Evolutionary conservation across 1,139 yeast species (phyloP), one percentile per base, ranked within the genome.

Genomic region (Kodamaea plutei): DNA sequence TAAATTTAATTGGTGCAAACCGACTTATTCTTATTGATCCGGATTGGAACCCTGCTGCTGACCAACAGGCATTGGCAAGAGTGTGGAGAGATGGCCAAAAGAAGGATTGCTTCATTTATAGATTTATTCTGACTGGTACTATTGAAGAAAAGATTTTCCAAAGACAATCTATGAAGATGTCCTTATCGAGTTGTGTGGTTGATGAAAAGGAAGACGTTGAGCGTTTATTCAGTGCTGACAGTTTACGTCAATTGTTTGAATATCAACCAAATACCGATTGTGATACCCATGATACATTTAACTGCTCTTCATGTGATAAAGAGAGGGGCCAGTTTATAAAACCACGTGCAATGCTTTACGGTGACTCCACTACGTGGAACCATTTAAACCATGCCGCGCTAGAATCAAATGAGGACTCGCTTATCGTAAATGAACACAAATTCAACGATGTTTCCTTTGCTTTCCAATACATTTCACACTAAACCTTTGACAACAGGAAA

Each of bases 51-150:
- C 98, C 98, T 0, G 98, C 98, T 0, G 84, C 96, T 2, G 98
- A 91, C 54, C 98, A 91, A 54, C 98, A 91, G 59, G 98, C 98
- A 0, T 67, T 91, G 38, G 98, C 98, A 0, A 75, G 98, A 56
- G 96, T 91, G 3, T 91, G 98, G 98, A 81, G 98, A 67, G 98
- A 91, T 61, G 98, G 98, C 0, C 98, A 91, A 52, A 89, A 85
- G 69, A 91, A 91, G 58, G 95, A 85, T 56, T 91, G 98, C 61
- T 91, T 83, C 50, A 93, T 91, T 31, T 91, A 91, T 54, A 69
- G 98, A 45, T 88, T 91, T 45, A 89, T 91, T 37, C 76, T 94
- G 8, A 89, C 97, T 0, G 98, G 98, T 14, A 79, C 96, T 0
- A 91, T 91, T 34, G 98, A 91, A 51, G 98, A 91, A 48, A 91